These are phyloP conservation scores for Chloroidium sp. DNA, from an alignment of 163 green algal species.

Conservation along the genomic window DNA sequence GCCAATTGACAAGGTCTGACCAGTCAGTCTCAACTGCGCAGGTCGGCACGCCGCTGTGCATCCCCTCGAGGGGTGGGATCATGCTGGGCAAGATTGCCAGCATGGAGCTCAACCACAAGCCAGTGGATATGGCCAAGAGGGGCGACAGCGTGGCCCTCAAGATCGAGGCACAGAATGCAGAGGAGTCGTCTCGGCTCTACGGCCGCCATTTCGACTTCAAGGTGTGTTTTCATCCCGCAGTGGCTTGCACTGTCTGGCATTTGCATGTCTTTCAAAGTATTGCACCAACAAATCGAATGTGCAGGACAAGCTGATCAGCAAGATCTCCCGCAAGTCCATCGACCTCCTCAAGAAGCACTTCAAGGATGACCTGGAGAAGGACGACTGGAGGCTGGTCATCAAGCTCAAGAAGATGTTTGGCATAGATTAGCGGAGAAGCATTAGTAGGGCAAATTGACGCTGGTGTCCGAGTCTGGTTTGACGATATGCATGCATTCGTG, in stretches of 20 bases:
- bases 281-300: background rate
- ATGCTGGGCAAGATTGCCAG: conserved; percentile 87
- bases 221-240: background rate
- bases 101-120: conserved; percentile 96
- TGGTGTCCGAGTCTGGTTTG: no score
- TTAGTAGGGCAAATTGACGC: no score
- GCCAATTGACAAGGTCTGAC: no score
- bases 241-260: no score
- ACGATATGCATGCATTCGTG: no score
- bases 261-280: no score
- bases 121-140: conserved; percentile 63
- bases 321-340: conserved; percentile 83
- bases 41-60: conserved; percentile 79
- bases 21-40: conserved; percentile 12
- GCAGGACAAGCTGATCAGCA: conserved; percentile 61
- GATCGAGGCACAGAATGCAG: conserved; percentile 75
- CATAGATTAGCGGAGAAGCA: conserved; percentile 30
- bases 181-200: conserved; percentile 73
- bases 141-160: conserved; percentile 87
- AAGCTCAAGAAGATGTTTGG: conserved; percentile 64
- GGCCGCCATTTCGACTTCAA: conserved; percentile 92
- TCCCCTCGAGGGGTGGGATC: conserved; percentile 70
- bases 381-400: conserved; percentile 81
- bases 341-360: conserved; percentile 88
- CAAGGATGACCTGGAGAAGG: conserved; percentile 73